Evolutionary conservation across 1,139 yeast genomes (phyloP).

Genomic region (Candida mesenterica): DNA sequence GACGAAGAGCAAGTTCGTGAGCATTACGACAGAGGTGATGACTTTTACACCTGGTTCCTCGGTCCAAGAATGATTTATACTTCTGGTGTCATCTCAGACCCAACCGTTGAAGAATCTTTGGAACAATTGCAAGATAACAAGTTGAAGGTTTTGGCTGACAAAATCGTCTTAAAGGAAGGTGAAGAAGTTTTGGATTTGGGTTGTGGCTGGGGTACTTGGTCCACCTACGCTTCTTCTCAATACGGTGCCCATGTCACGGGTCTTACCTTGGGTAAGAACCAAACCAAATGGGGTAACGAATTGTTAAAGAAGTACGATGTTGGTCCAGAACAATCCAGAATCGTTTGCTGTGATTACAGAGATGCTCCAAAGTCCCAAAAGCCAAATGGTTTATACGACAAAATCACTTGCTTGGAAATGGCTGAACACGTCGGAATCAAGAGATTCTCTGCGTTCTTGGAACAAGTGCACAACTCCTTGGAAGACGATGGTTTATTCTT

Average conservation of each 20-base stretch:
- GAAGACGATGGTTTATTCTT: conserved; percentile 90
- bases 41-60: conserved; percentile 89
- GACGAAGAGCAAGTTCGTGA: conserved; percentile 97
- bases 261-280: conserved; percentile 85
- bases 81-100: conserved; percentile 79
- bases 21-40: conserved; percentile 96
- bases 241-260: conserved; percentile 89
- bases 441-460: conserved; percentile 70
- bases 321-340: conserved; percentile 63
- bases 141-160: conserved; percentile 82
- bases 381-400: conserved; percentile 67
- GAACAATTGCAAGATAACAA: conserved; percentile 92
- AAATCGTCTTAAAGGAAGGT: conserved; percentile 70
- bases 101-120: conserved; percentile 67
- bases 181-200: conserved; percentile 82
- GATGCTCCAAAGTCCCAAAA: conserved; percentile 74
- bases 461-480: conserved; percentile 80
- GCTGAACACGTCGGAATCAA: conserved; percentile 96
- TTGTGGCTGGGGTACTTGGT: conserved; percentile 96
- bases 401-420: conserved; percentile 91
- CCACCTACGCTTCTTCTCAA: conserved; percentile 78
- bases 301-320: conserved; percentile 71
- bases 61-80: conserved; percentile 96
- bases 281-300: conserved; percentile 84
- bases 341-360: conserved; percentile 85